Conservation (phyloP, 2,329 filamentous ascomycete genomes). For the Talaromyces sp. region DNA sequence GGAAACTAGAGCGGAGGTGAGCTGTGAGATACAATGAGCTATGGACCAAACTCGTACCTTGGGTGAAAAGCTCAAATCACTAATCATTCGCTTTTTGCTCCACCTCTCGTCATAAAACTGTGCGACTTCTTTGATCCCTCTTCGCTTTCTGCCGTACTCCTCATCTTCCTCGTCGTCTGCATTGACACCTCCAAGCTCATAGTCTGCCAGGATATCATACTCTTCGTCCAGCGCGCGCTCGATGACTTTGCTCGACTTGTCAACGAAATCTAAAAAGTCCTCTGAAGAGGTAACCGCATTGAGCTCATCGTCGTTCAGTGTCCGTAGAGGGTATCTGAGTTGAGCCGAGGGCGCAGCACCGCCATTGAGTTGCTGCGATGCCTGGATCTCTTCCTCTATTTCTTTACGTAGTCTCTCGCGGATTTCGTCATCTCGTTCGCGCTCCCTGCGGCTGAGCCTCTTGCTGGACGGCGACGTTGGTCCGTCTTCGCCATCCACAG, state of each 20-base stretch:
- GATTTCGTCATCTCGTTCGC: slow-evolving; percentile 83
- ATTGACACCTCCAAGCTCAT: slow-evolving; percentile 70
- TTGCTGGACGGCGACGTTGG: slow-evolving; percentile 57
- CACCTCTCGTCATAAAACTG: slow-evolving; percentile 94
- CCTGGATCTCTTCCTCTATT: slow-evolving; percentile 85
- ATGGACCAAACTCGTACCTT: slow-evolving; percentile 50
- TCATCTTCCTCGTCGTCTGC: slow-evolving; percentile 76
- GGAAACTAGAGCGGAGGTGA: slow-evolving; percentile 55
- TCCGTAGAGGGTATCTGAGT: slow-evolving; percentile 67
- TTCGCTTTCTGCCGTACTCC: slow-evolving; percentile 43
- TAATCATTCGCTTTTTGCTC: slow-evolving; percentile 97
- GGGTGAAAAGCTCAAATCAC: slow-evolving; percentile 88
- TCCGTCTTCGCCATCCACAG: slow-evolving; percentile 54
- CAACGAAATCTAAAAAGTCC: slow-evolving; percentile 92
- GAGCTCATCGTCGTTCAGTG: slow-evolving; percentile 77
- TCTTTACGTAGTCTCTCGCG: slow-evolving; percentile 78
- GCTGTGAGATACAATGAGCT: background rate
- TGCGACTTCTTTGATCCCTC: slow-evolving; percentile 66
- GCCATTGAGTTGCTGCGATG: slow-evolving; percentile 47
- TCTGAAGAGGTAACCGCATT: slow-evolving; percentile 85
- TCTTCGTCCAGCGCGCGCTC: slow-evolving; percentile 92
- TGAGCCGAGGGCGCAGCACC: slow-evolving; percentile 37
- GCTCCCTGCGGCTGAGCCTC: slow-evolving; percentile 69
- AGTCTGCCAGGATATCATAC: slow-evolving; percentile 93
- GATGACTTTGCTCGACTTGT: slow-evolving; percentile 93